Evolutionary conservation across 164 flowering plant genomes (phyloP).

Genomic region (Malania oleifera): DNA sequence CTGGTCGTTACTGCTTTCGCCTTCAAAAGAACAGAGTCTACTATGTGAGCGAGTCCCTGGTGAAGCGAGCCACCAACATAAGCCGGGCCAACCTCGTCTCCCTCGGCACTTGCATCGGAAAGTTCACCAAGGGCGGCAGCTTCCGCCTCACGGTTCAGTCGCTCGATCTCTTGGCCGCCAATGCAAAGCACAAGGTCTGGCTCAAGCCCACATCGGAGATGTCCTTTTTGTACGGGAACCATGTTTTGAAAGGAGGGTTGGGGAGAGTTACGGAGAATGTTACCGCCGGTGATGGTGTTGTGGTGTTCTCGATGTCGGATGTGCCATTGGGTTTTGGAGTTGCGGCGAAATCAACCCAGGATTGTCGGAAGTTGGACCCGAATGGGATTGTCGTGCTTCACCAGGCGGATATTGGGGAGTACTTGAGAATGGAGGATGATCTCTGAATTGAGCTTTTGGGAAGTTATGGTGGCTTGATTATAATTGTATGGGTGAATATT

Average conservation of each 20-base stretch:
- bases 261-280: slow-evolving; percentile 80
- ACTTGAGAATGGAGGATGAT: slow-evolving; percentile 76
- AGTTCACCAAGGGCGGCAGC: slow-evolving; percentile 60
- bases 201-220: slow-evolving; percentile 87
- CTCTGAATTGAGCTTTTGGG: slow-evolving; percentile 22
- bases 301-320: slow-evolving; percentile 84
- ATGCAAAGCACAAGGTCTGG: slow-evolving; percentile 93
- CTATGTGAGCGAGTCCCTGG: slow-evolving; percentile 57
- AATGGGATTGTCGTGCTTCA: slow-evolving; percentile 81
- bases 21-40: slow-evolving; percentile 57
- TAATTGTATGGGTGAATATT: no score
- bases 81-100: slow-evolving; percentile 49
- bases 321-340: slow-evolving; percentile 83
- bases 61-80: slow-evolving; percentile 70
- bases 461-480: no score
- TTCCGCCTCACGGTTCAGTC: slow-evolving; percentile 71
- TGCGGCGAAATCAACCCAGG: slow-evolving; percentile 72
- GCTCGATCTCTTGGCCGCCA: slow-evolving; percentile 53
- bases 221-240: slow-evolving; percentile 83
- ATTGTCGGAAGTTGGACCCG: slow-evolving; percentile 83
- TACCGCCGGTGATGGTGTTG: slow-evolving; percentile 73
- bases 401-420: slow-evolving; percentile 87
- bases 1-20: slow-evolving; percentile 63
- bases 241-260: slow-evolving; percentile 78
- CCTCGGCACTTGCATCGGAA: slow-evolving; percentile 66